phyloP scores from a whole-genome alignment of 2,329 filamentous ascomycete species.

The Alternaria solani region DNA sequence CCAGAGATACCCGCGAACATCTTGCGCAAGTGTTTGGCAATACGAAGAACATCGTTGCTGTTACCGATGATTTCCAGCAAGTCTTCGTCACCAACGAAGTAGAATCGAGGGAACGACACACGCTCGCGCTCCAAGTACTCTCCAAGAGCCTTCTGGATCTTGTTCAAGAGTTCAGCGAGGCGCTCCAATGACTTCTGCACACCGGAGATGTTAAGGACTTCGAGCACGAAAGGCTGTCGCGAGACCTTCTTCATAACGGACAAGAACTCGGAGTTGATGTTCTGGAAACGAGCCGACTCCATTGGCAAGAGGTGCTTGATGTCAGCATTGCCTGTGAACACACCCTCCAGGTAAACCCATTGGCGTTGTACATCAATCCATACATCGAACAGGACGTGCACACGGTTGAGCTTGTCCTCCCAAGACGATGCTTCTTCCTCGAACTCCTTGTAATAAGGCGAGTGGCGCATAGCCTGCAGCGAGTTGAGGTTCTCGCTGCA shows the following conservation, averaged over 20 bases:
- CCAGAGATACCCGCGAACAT: conserved; percentile 98
- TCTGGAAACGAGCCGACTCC: conserved; percentile 95
- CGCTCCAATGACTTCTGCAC: conserved; percentile 96
- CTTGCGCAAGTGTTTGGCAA: conserved; percentile 99
- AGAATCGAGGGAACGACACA: conserved; percentile 97
- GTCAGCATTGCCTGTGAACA: conserved; percentile 97
- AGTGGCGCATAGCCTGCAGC: conserved; percentile 97
- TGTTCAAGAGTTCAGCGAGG: conserved; percentile 95
- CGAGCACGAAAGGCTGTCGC: conserved; percentile 92
- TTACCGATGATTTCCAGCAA: conserved; percentile 99
- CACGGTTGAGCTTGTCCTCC: conserved; percentile 97
- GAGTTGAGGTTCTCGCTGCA: conserved; percentile 99
- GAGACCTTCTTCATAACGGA: conserved; percentile 99
- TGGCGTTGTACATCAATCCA: conserved; percentile 99
- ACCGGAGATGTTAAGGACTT: conserved; percentile 93
- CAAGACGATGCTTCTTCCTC: conserved; percentile 95
- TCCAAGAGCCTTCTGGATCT: conserved; percentile 98
- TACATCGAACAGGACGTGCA: conserved; percentile 97
- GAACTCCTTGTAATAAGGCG: conserved; percentile 99
- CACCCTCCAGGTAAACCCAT: conserved; percentile 99
- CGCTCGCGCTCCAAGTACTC: conserved; percentile 98
- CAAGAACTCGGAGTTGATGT: conserved; percentile 99
- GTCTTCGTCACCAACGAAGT: conserved; percentile 99
- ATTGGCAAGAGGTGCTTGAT: conserved; percentile 98
- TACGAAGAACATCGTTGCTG: conserved; percentile 94